Base-by-base conservation (phyloP, 768 basidiomycete species). In the Leccinum olivaceopallidum region DNA sequence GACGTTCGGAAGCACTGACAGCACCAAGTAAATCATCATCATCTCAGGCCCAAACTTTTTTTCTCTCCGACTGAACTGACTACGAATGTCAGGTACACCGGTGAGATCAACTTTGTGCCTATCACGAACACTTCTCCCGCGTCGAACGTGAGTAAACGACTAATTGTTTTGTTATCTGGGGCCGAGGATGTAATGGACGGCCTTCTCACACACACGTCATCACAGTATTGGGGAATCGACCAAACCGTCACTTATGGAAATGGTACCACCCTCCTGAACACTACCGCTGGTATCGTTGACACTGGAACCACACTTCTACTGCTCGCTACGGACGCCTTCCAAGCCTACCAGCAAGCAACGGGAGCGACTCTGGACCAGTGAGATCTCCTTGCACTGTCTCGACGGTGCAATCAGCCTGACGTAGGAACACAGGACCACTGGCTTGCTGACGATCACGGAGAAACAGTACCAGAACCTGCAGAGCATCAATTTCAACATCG, bases 281-380 rank as follows among this genome's bases (percentile, higher is more conserved):
- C 59, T 34, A 75, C 77, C 48, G 68, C 81, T 3, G 83, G 83
- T 14, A 82, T 83, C 61, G 79, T 84, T 42, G 83, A 83, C 66
- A 81, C 80, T 32, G 80, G 82, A 50, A 83, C 84, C 34, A 83
- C 85, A 18, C 73, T 85, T 39, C 66, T 85, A 5, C 74, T 86
- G 55, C 69, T 87, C 58, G 84, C 85, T 12, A 82, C 83, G 50
- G 84, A 85, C 60, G 83, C 83, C 5, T 87, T 85, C 77, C 68
- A 81, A 53, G 74, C 73, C 12, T 89, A 87, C 67, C 77, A 83
- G 70, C 18, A 75, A 20, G 82, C 81, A 16, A 85, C 83, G 1
- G 84, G 83, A 18, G 86, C 79, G 5, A 78, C 69, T 18, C 28
- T 79, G 58, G 87, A 88, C 71, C 62, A 71, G 80, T 83, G 53